Conservation (phyloP, 2,329 filamentous ascomycete genomes). For the Alternaria ventricosa region DNA sequence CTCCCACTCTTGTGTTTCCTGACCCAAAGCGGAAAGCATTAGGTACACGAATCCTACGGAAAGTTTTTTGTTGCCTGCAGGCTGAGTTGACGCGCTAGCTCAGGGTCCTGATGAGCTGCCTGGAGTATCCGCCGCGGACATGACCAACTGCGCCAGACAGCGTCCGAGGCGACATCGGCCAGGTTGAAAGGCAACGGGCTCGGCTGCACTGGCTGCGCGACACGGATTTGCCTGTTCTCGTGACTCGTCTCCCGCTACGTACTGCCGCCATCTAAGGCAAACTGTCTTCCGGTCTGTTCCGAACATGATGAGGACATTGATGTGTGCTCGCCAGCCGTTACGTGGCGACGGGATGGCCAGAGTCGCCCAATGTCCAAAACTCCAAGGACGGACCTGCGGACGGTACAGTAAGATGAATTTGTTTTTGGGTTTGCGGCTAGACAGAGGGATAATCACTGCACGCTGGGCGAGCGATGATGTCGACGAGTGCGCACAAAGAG, state of each 20-base stretch:
- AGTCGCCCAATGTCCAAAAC: constrained; percentile 5
- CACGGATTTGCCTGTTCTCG: constrained; percentile 37
- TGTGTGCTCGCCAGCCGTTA: constrained; percentile 7
- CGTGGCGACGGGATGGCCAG: constrained; percentile 17
- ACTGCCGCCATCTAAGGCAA: constrained; percentile 24
- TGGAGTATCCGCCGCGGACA: constrained; percentile 37
- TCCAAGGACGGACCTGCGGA: neutral
- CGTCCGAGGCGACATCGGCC: constrained; percentile 46
- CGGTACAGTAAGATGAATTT: constrained; percentile 7
- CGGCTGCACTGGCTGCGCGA: constrained; percentile 19
- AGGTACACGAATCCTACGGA: constrained; percentile 21
- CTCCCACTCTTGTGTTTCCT: constrained; percentile 19
- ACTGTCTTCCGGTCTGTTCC: constrained; percentile 36
- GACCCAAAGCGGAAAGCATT: constrained; percentile 20
- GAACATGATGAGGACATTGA: constrained; percentile 21
- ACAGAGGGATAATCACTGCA: constrained; percentile 8
- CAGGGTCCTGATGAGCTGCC: constrained; percentile 16
- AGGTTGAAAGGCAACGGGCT: constrained; percentile 12
- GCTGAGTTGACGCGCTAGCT: constrained; percentile 18
- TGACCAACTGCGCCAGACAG: constrained; percentile 6
- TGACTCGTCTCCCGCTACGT: constrained; percentile 39
- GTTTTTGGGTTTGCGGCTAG: constrained; percentile 7
- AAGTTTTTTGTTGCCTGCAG: constrained; percentile 6
- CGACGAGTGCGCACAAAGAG: constrained; percentile 22
- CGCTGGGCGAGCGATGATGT: constrained; percentile 23